Evolutionary conservation across 140 eudicot species (phyloP).

Genomic region (Senecio squalidus): DNA sequence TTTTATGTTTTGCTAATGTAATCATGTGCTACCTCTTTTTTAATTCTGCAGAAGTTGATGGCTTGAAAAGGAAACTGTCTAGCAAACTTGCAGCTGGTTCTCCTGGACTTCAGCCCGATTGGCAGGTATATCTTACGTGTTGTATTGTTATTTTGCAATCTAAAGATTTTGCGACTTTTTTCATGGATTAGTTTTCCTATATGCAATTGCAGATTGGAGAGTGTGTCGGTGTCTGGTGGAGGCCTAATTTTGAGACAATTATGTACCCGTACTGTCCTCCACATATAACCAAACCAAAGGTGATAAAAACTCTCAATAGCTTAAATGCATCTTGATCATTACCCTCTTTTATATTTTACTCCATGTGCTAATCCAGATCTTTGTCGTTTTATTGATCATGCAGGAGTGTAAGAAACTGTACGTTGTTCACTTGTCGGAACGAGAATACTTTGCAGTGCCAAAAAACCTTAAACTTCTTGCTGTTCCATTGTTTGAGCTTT

Average conservation of each 20-base stretch:
- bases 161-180: not conserved
- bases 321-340: not conserved
- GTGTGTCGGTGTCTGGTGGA: constrained; percentile 87
- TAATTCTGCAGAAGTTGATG: constrained; percentile 54
- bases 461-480: constrained; percentile 76
- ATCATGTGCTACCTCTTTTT: not conserved
- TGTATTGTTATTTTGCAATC: not conserved
- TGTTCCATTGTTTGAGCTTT: constrained; percentile 85
- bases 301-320: not conserved
- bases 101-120: constrained; percentile 57
- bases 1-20: not conserved
- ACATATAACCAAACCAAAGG: constrained; percentile 88
- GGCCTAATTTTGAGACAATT: constrained; percentile 71
- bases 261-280: constrained; percentile 92
- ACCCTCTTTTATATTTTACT: not conserved
- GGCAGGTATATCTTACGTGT: constrained; percentile 50
- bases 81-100: constrained; percentile 79
- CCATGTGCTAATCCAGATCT: not conserved
- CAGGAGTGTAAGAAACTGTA: constrained; percentile 90
- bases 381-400: constrained; percentile 9
- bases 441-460: constrained; percentile 89
- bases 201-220: constrained; percentile 68
- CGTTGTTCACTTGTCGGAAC: constrained; percentile 74
- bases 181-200: not conserved
- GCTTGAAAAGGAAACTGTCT: constrained; percentile 73